Percentiles rank a stretch among this genome's conserved stretches.
These are phyloP conservation scores for Anisodus tanguticus DNA, from an alignment of 257 asterid genomes.

Conservation along the genomic window DNA sequence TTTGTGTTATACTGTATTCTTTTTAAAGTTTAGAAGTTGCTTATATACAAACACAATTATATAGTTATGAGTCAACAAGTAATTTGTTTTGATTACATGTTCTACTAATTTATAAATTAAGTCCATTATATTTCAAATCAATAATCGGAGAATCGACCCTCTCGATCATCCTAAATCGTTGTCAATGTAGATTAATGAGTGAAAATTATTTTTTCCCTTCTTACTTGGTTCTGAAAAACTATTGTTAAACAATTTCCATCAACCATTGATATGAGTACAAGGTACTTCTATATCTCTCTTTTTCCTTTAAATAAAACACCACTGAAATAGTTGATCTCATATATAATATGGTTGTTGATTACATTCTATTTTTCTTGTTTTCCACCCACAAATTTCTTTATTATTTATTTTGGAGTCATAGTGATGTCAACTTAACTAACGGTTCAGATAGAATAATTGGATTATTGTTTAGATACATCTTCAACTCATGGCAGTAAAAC, in stretches of 20 bases:
- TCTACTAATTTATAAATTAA: neutral
- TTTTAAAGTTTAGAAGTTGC: neutral
- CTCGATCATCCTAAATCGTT: neutral
- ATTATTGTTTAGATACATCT: neutral
- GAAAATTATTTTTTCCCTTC: neutral
- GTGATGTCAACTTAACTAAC: neutral
- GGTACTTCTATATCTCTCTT: neutral
- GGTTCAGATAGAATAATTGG: neutral
- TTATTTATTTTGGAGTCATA: neutral
- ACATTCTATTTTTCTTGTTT: constrained; percentile 6
- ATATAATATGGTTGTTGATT: neutral
- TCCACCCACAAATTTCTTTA: neutral
- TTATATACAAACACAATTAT: neutral
- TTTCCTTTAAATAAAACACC: neutral
- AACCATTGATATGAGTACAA: neutral
- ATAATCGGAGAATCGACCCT: neutral
- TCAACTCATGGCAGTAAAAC: neutral
- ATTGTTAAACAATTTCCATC: neutral
- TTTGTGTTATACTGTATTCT: neutral
- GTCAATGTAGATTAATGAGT: neutral
- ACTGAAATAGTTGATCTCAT: neutral
- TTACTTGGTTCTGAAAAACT: neutral
- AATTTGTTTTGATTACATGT: neutral
- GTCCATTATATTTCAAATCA: neutral
- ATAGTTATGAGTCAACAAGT: neutral